Base-by-base conservation (phyloP, 2,329 filamentous ascomycete species). In the Nigrospora sphaerica region DNA sequence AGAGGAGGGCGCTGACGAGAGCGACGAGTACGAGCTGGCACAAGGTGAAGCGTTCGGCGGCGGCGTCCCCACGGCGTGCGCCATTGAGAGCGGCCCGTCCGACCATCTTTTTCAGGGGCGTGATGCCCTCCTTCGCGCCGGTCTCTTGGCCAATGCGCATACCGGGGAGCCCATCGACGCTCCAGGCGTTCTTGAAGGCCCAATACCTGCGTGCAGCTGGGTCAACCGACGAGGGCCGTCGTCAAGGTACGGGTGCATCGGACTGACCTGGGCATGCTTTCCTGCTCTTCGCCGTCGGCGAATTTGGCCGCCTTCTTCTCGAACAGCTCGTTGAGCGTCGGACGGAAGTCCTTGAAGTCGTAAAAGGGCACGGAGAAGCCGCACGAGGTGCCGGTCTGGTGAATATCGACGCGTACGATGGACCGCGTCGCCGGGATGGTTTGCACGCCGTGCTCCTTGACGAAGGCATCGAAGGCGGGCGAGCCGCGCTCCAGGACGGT, bases 101-200 rank as follows among this genome's bases (percentile, higher is more conserved):
- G 2, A 69, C 62, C 63, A 69, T 68, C 54, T 70, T 70, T 52
- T 61, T 57, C 3, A 65, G 47, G 1, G 67, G 67, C n/a, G 53
- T 50, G 32, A 70, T 59, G 2, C 56, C 49, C 33, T 66, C 57
- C 42, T 60, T 46, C 18, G 57, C 54, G 4, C 54, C 60, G 2
- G 59, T 58, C 49, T 59, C 57, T 31, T 62, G 49, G 1, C 56
- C 67, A 16, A 61, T 49, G 6, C 57, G 53, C 57, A 70, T 63
- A 0, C 61, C 65, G 0, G 67, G 67, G 0, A 70, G 55, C 1
- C 64, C 64, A 38, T 70, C 67, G 44, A 70, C 60, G 39, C 65
- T 68, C 52, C 56, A 66, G 0, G 66, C 57, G 43, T 67, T 70
- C 52, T 70, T 70, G 35, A 56, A 48, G 0, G 67, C 67, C 67